A percentile compares a stretch with the other conserved stretches of the same genome.
Evolutionary conservation across 2,329 filamentous ascomycete species (phyloP).

Genomic region (Escovopsis sp.): DNA sequence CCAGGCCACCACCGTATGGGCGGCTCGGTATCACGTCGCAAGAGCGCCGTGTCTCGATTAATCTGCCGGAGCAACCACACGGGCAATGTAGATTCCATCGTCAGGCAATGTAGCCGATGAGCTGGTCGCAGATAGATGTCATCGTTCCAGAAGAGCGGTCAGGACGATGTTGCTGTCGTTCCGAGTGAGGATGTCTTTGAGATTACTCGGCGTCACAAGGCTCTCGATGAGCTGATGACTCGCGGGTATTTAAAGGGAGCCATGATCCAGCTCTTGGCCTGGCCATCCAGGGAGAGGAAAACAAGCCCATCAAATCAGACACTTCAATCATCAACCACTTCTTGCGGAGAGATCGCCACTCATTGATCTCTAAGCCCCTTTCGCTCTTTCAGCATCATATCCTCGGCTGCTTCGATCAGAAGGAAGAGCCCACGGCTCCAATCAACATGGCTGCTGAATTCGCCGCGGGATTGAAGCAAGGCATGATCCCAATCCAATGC

Average conservation of each 20-base stretch:
- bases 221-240: background rate
- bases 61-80: slow-evolving; percentile 5
- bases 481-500: slow-evolving; percentile 6
- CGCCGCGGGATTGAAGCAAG: slow-evolving; percentile 6
- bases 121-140: background rate
- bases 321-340: background rate
- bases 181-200: background rate
- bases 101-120: slow-evolving; percentile 5
- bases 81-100: slow-evolving; percentile 1
- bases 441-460: slow-evolving; percentile 4
- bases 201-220: background rate
- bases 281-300: background rate
- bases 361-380: background rate
- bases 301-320: background rate
- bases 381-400: no score
- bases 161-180: background rate
- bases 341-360: background rate
- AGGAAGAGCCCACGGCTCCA: background rate
- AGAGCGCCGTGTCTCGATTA: slow-evolving; percentile 4
- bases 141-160: slow-evolving; percentile 3
- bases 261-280: background rate
- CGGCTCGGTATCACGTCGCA: slow-evolving; percentile 6
- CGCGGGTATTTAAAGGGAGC: background rate
- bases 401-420: background rate
- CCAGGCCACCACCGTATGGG: slow-evolving; percentile 1